Evolutionary conservation across 148 eudicot genomes (phyloP), one percentile per base, ranked within the genome.

Genomic region (Mesembryanthemum crystallinum): DNA sequence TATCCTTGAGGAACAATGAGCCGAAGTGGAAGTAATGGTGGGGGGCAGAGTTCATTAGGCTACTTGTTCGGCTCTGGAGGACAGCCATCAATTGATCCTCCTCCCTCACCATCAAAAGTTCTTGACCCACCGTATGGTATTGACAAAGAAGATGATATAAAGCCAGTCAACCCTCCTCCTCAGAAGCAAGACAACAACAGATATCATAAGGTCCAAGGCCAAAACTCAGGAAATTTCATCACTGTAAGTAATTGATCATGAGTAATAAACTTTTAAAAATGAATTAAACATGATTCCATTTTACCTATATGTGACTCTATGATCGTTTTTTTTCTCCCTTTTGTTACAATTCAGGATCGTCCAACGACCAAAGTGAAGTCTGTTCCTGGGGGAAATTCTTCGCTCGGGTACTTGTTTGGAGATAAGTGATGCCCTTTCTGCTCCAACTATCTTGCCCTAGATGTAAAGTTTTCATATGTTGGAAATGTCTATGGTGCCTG

Each of bases 361-460:
- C 91, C 92, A 8, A 83, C 94, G 3, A 92, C 97, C 1, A 90
- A 81, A 77, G 92, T 92, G 77, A 92, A 82, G 15, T 88, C 90
- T 59, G 91, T 71, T 67, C 97, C 97, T 1, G 97, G 97, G 60
- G 97, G 97, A 81, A 90, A 69, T 67, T 92, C 97, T 28, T 88
- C 94, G 62, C 85, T 92, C 23, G 97, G 97, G 39, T 92, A 89
- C 86, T 75, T 92, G 78, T 92, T 92, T 77, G 94, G 91, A 87
- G 94, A 92, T 82, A 88, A 92, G 83, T 89, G 83, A 81, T 69
- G 32, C 28, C 10, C 21, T 35, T n/a, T 70, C 73, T 69, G 35
- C 62, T 47, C 2, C 43, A 17, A 45, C 8, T 23, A 60, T 67
- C 20, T 8, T 42, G 30, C 21, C n/a, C 29, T 21, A 13, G 28